Base-by-base conservation (phyloP, 148 eudicot species). In the Beta vulgaris region DNA sequence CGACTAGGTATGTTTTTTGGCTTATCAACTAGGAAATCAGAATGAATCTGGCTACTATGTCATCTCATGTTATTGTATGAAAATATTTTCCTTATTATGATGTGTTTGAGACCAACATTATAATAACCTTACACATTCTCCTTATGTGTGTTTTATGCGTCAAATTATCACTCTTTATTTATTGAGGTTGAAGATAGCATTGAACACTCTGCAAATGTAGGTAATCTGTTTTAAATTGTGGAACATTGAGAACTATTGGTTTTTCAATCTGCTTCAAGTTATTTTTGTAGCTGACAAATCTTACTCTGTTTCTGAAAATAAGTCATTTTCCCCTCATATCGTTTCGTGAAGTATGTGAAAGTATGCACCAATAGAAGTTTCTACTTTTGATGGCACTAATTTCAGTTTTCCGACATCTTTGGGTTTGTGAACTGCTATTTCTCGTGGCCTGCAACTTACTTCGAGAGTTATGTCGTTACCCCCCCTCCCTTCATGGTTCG, bases 1-100 rank as follows among this genome's bases (percentile, higher is more conserved):
- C 90, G 23, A 89, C 92, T 82, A 90, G 93, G 98, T 94, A 59
- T 57, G 75, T 19, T 80, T 53, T 76, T 51, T 61, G 53, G 73
- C 72, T 73, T 67, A 28, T 12, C 19, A 19, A 25, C 59, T 23
- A 28, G 8, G 32, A 59, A 61, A 65, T 19, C 14, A 23, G 12
- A 35, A 51, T 44, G 46, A 23, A 58, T 44, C 34, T 46, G 68
- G 48, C 25, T 16, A 28, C 29, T 34, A 40, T 32, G 2, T 18
- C 40, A n/a, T 11, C 34, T 21, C 15, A 46, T 63, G 26, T n/a
- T 75, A 31, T 16, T 39, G 21, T 37, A 32, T 54, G 72, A 26
- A 7, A 35, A 66, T 16, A 36, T 18, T 51, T 32, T 36, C 62
- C 53, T 43, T 25, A 49, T 32, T 37, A 69, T 18, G 36, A 28